Conservation (phyloP, 805 yeast genomes). For the Pichia californica region DNA sequence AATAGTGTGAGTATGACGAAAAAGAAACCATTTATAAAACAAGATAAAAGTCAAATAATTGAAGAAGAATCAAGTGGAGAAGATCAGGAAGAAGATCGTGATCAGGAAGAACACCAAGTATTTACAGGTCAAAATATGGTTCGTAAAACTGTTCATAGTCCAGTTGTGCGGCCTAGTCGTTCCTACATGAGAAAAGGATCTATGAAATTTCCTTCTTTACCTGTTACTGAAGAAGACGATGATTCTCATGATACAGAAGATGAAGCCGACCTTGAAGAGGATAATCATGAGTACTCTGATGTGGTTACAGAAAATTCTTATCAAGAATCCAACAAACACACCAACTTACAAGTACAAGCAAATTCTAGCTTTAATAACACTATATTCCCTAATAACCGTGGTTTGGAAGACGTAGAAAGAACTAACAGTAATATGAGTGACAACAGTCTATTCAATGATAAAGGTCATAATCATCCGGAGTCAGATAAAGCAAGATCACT, state of each 20-base stretch:
- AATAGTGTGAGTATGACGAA: conserved; percentile 7
- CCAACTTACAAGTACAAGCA: too few relatives aligned
- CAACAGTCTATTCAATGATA: neutral
- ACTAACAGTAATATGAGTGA: neutral
- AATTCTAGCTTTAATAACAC: neutral
- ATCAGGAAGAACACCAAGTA: conserved; percentile 1
- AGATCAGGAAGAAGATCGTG: conserved; percentile 8
- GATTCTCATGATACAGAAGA: conserved; percentile 10
- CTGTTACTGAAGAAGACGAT: conserved; percentile 14
- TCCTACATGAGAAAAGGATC: conserved; percentile 9
- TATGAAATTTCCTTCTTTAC: conserved; percentile 8
- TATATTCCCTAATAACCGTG: neutral
- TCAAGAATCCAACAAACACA: neutral
- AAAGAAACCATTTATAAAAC: conserved; percentile 33
- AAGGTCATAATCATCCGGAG: neutral
- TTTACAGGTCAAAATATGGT: conserved; percentile 11
- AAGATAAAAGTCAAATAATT: conserved; percentile 49
- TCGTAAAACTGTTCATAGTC: neutral
- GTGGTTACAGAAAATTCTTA: conserved; percentile 6
- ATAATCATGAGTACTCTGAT: conserved; percentile 39
- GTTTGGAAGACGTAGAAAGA: neutral
- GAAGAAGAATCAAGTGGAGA: conserved; percentile 9
- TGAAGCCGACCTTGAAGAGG: conserved; percentile 12
- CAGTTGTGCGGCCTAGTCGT: conserved; percentile 4
- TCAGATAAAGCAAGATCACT: too few relatives aligned